Evolutionary conservation across 2,329 filamentous ascomycete genomes (phyloP).

Genomic region (Colletotrichum sp.): DNA sequence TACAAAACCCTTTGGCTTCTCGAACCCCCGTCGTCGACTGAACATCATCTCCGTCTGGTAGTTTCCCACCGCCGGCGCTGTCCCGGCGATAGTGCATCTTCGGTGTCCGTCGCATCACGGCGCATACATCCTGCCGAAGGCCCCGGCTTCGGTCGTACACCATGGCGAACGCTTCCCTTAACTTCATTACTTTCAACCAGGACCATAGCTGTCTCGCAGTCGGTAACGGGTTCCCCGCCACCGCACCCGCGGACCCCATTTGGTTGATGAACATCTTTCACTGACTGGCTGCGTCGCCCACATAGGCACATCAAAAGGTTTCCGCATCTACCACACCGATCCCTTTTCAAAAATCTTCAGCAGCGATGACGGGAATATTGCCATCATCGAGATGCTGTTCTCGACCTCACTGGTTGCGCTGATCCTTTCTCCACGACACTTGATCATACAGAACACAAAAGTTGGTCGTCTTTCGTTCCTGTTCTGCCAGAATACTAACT

Average conservation of each 20-base stretch:
- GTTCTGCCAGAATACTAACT: constrained; percentile 25
- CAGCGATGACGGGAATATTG: constrained; percentile 92
- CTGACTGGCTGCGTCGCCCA: background rate
- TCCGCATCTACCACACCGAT: constrained; percentile 96
- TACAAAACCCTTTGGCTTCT: background rate
- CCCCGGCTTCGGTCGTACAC: background rate
- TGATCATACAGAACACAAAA: constrained; percentile 98
- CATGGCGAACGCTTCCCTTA: constrained; percentile 79
- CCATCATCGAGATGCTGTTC: constrained; percentile 98
- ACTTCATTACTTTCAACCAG: constrained; percentile 99
- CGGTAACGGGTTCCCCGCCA: constrained; percentile 59
- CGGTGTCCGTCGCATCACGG: background rate
- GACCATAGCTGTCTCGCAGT: constrained; percentile 97
- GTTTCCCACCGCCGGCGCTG: background rate
- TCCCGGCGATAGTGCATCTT: background rate
- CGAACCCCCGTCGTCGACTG: background rate
- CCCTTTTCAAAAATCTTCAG: constrained; percentile 95
- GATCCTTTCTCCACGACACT: constrained; percentile 86
- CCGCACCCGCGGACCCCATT: background rate
- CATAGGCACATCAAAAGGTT: constrained; percentile 87
- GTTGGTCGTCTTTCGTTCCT: constrained; percentile 48
- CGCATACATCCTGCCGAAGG: background rate
- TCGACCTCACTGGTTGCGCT: constrained; percentile 95
- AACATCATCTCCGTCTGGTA: background rate
- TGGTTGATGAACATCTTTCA: background rate